Evolutionary conservation across 2,329 filamentous ascomycete genomes (phyloP).

Genomic region (Ampelomyces quisqualis): DNA sequence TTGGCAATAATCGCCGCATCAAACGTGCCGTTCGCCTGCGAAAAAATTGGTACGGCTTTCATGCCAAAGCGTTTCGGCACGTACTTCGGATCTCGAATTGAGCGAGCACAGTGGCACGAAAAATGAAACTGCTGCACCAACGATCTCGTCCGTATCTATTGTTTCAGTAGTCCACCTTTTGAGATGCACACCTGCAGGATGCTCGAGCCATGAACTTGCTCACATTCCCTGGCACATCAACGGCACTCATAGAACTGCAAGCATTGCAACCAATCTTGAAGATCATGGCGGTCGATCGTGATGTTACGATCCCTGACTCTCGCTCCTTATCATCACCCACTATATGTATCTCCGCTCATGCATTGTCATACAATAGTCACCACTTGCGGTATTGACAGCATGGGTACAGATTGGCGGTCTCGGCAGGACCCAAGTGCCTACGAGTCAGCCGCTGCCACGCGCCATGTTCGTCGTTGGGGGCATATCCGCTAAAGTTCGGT

Average conservation of each 20-base stretch:
- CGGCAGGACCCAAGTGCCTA: slow-evolving; percentile 18
- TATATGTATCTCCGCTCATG: not conserved
- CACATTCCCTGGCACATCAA: slow-evolving; percentile 13
- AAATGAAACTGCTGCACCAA: too few species aligned
- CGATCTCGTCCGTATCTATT: slow-evolving; percentile 6
- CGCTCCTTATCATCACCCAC: too few species aligned
- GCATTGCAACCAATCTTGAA: slow-evolving; percentile 12
- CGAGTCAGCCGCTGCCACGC: slow-evolving; percentile 19
- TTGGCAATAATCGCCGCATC: slow-evolving; percentile 15
- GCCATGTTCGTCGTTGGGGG: slow-evolving; percentile 19
- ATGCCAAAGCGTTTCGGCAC: slow-evolving; percentile 1
- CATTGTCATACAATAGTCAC: slow-evolving; percentile 9
- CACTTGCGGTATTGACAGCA: slow-evolving; percentile 7
- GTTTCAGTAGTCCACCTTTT: slow-evolving; percentile 17
- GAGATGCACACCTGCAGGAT: slow-evolving; percentile 21
- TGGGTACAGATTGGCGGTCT: slow-evolving; percentile 15
- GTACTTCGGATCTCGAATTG: not conserved
- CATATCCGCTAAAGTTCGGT: slow-evolving; percentile 35
- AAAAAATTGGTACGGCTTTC: slow-evolving; percentile 21
- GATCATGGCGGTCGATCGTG: slow-evolving; percentile 20
- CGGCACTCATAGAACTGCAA: slow-evolving; percentile 12
- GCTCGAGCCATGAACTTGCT: slow-evolving; percentile 11
- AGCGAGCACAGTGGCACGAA: too few species aligned
- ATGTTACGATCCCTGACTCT: slow-evolving; percentile 14
- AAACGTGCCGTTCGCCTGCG: slow-evolving; percentile 24